Evolutionary conservation across 495 filamentous ascomycete genomes (phyloP).

Genomic region (Penicillium lagena): DNA sequence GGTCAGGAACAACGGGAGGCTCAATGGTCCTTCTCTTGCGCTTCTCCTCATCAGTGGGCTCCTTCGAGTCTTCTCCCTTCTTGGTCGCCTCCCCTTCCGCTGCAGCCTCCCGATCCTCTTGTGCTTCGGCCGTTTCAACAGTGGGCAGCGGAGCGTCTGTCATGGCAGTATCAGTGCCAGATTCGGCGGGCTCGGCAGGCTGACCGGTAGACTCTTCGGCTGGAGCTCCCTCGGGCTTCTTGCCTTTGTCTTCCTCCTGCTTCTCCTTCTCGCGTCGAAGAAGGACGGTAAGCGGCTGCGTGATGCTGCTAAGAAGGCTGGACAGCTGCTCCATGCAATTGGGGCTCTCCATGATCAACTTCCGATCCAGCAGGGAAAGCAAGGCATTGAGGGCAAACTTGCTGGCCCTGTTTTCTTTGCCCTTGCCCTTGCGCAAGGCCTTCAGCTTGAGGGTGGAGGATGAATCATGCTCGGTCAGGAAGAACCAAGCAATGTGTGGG

Average conservation of each 20-base stretch:
- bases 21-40: slow-evolving; percentile 70
- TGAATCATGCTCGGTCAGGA: slow-evolving; percentile 90
- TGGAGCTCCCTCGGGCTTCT: slow-evolving; percentile 31
- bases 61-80: slow-evolving; percentile 31
- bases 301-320: slow-evolving; percentile 77
- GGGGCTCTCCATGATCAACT: slow-evolving; percentile 90
- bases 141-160: slow-evolving; percentile 32
- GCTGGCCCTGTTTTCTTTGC: slow-evolving; percentile 71
- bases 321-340: slow-evolving; percentile 92
- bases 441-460: slow-evolving; percentile 66
- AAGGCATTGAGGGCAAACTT: slow-evolving; percentile 91
- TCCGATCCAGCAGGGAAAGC: slow-evolving; percentile 79
- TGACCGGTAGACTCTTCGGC: slow-evolving; percentile 19
- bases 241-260: slow-evolving; percentile 51
- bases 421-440: slow-evolving; percentile 77
- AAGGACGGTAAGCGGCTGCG: slow-evolving; percentile 74
- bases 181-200: slow-evolving; percentile 16
- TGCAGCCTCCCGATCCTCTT: slow-evolving; percentile 3
- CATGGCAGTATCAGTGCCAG: slow-evolving; percentile 35
- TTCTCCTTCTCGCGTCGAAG: slow-evolving; percentile 80
- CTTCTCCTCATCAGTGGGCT: slow-evolving; percentile 47
- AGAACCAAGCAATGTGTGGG: slow-evolving; percentile 80
- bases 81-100: slow-evolving; percentile 14
- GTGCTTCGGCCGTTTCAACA: slow-evolving; percentile 22
- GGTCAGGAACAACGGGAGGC: slow-evolving; percentile 81